Conservation (phyloP, 2,329 filamentous ascomycete species). For the Alternaria sp. region DNA sequence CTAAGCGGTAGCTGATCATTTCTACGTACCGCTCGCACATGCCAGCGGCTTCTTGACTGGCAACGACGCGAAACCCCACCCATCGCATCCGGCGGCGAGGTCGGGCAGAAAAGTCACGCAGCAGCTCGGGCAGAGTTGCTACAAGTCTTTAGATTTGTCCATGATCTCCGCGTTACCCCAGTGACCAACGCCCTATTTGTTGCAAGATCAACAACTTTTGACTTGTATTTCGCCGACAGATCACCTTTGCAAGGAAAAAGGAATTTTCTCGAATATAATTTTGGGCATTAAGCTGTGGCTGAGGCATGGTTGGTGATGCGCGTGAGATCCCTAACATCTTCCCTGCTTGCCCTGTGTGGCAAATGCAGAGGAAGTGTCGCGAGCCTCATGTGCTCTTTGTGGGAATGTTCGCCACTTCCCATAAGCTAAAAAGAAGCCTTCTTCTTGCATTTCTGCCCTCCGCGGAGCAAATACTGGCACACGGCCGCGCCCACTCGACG, state of each 20-base stretch:
- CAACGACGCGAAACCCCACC: neutral
- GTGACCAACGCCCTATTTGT: neutral
- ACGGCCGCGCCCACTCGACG: neutral
- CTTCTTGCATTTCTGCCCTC: neutral
- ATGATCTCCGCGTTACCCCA: slow-evolving; percentile 1
- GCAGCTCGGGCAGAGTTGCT: slow-evolving; percentile 1
- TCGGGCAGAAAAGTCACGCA: neutral
- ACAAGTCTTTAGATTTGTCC: neutral
- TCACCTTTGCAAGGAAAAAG: neutral
- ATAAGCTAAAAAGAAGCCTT: slow-evolving; percentile 4
- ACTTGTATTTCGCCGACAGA: slow-evolving; percentile 2
- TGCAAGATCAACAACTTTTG: neutral
- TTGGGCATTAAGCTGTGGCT: neutral
- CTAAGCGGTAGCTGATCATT: neutral
- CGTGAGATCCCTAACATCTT: neutral
- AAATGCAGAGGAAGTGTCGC: slow-evolving; percentile 7
- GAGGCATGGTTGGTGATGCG: neutral
- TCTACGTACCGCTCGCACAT: neutral
- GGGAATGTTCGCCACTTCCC: neutral
- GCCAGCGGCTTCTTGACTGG: neutral
- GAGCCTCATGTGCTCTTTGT: slow-evolving; percentile 5
- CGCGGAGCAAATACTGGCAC: slow-evolving; percentile 6
- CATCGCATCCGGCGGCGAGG: neutral
- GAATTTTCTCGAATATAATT: neutral
- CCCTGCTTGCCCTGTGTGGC: slow-evolving; percentile 1